Conservation (phyloP, 2,329 filamentous ascomycete species). For the Gremmenia infestans region DNA sequence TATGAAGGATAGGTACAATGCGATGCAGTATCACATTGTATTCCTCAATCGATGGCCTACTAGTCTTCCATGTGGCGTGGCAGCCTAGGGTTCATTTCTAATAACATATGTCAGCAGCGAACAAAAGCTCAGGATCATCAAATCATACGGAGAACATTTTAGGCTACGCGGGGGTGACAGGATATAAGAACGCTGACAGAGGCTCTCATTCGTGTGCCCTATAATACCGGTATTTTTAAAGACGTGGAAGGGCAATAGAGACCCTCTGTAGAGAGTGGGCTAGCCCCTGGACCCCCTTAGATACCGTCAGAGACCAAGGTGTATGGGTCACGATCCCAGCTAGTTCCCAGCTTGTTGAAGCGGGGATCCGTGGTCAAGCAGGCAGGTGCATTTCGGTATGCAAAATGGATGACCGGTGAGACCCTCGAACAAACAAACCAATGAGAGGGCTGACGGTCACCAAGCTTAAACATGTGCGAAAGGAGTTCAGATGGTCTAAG, state of each 20-base stretch:
- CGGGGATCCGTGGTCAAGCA: not conserved
- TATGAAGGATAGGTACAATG: not conserved
- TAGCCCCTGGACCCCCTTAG: not conserved
- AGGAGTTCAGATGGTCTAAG: not conserved
- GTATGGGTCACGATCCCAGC: not conserved
- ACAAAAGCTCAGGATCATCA: not conserved
- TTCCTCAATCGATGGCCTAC: constrained; percentile 1
- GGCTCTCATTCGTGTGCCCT: not conserved
- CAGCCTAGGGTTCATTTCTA: constrained; percentile 10
- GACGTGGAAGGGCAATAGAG: not conserved
- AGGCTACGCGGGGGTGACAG: not conserved
- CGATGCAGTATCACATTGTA: not conserved
- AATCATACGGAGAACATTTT: not conserved
- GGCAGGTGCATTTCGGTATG: not conserved
- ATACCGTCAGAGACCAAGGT: not conserved
- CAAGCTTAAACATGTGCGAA: not conserved
- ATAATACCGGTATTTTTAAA: not conserved
- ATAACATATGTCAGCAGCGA: constrained; percentile 8
- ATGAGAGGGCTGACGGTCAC: not conserved
- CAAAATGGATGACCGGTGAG: not conserved
- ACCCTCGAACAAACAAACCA: not conserved
- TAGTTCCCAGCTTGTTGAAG: not conserved
- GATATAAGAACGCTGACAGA: not conserved
- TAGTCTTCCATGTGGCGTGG: constrained; percentile 7
- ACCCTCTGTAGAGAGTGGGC: not conserved